Percentiles rank a stretch among this genome's conserved stretches.
These are phyloP conservation scores for Lepidium didymum DNA, from an alignment of 345 rosid genomes.

Conservation along the genomic window DNA sequence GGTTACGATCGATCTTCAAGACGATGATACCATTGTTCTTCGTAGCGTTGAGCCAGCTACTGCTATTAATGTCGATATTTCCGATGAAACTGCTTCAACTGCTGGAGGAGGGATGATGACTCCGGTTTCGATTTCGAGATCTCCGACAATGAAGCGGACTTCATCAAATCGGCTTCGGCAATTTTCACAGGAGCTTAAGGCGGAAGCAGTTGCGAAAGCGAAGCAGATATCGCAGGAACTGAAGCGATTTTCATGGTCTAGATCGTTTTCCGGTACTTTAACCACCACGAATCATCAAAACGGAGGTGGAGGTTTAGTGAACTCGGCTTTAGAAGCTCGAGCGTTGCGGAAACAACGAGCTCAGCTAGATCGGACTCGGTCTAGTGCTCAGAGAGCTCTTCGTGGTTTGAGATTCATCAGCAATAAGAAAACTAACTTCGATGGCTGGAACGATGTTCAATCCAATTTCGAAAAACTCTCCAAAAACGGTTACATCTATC, in stretches of 20 bases:
- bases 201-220: conserved; percentile 93
- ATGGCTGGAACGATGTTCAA: conserved; percentile 78
- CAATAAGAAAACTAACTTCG: conserved; percentile 41
- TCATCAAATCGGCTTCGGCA: conserved; percentile 59
- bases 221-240: conserved; percentile 78
- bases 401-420: conserved; percentile 87
- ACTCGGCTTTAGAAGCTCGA: conserved; percentile 71
- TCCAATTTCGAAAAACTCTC: conserved; percentile 64
- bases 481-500: conserved; percentile 62
- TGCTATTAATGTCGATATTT: conserved; percentile 32
- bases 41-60: conserved; percentile 92
- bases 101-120: conserved; percentile 8
- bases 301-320: conserved; percentile 40
- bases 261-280: conserved; percentile 34
- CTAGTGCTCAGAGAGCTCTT: conserved; percentile 85
- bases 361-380: conserved; percentile 84
- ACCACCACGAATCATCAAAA: conserved; percentile 13
- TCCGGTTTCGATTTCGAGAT: conserved; percentile 51
- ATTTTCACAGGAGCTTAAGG: conserved; percentile 87
- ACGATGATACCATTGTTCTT: conserved; percentile 80
- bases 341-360: conserved; percentile 78
- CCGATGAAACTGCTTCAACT: conserved; percentile 27
- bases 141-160: conserved; percentile 67
- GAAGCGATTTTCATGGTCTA: conserved; percentile 71
- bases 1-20: conserved; percentile 89